These are phyloP conservation scores for Orobanche coerulescens DNA, from an alignment of 257 asterid species.

Conservation along the genomic window DNA sequence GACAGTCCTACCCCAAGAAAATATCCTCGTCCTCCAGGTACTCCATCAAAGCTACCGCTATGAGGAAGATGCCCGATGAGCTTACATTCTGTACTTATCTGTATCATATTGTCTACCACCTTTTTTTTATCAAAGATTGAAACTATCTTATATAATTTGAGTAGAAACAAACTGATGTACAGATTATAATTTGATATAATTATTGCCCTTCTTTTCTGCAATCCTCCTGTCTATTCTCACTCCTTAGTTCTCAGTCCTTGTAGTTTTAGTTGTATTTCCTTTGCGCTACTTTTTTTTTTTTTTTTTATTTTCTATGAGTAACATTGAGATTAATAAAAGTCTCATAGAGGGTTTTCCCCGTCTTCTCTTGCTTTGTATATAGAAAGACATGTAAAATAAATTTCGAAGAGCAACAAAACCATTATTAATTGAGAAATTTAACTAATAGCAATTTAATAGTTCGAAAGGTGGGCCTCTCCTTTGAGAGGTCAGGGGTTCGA, in stretches of 20 bases:
- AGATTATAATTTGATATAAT: background rate
- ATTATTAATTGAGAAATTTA: too few relatives aligned
- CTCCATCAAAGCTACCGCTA: constrained; percentile 74
- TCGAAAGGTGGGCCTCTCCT: background rate
- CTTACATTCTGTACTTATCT: constrained; percentile 5
- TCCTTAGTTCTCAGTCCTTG: too few relatives aligned
- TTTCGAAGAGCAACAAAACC: background rate
- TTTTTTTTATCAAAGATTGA: background rate
- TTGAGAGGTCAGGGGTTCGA: too few relatives aligned
- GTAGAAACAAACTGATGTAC: constrained; percentile 13
- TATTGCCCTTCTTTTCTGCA: constrained; percentile 7
- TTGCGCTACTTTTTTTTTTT: too few relatives aligned
- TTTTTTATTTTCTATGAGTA: too few relatives aligned
- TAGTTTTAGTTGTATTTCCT: too few relatives aligned
- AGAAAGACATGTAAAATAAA: background rate
- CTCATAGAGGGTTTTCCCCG: too few relatives aligned
- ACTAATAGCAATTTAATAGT: background rate
- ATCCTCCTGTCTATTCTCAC: background rate
- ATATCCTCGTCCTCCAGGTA: constrained; percentile 83
- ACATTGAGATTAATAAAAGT: too few relatives aligned
- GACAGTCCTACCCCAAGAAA: constrained; percentile 65
- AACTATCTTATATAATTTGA: constrained; percentile 9
- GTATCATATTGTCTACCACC: background rate
- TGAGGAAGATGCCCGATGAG: constrained; percentile 26
- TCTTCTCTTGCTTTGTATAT: too few relatives aligned